Evolutionary conservation across 768 basidiomycete species (phyloP), one percentile per base, ranked within the genome.

Genomic region (Collybia sordida): DNA sequence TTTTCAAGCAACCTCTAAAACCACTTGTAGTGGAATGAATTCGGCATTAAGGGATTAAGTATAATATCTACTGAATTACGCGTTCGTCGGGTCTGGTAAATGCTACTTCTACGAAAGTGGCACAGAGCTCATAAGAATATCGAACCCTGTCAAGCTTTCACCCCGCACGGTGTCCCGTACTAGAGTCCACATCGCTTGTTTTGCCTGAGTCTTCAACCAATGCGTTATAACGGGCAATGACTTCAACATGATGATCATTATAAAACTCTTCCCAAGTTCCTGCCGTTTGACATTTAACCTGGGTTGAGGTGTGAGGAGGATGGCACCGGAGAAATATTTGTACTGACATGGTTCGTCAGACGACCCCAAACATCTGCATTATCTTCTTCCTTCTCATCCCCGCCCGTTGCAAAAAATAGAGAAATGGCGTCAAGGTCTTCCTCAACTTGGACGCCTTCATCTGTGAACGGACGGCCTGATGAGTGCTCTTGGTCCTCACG

Each of bases 1-100:
- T 97, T 72, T 96, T 96, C 79, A 96, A 95, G 69, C 78, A 84
- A 37, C 72, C 77, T 61, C 70, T 73, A 55, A 69, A 74, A 54
- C 65, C 69, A 42, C 55, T 73, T 51, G 57, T 72, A 54, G 69
- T 68, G 31, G 59, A 65, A 59, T 67, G 56, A 71, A 45, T 46
- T 31, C 9, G 11, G 31, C 11, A 31, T 11, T 31, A 31, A 2
- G 11, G 11, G 11, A 6, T 4, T 31, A 31, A 31, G 31, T 31
- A 31, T 11, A 31, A 25, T 42, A 48, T 55, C 39, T 3, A 9
- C 39, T 40, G 3, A 17, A 18, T 40, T n/a, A 14, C 11, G 11
- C 9, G 14, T 3, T 31, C 14, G 14, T 3, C 11, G 31, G 31
- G n/a, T n/a, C n/a, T 31, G 31, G 31, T 31, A 11, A 11, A 12